A percentile compares a stretch with the other conserved stretches of the same genome.
Conservation (phyloP, 805 yeast genomes). For the Hanseniaspora meyeri region DNA sequence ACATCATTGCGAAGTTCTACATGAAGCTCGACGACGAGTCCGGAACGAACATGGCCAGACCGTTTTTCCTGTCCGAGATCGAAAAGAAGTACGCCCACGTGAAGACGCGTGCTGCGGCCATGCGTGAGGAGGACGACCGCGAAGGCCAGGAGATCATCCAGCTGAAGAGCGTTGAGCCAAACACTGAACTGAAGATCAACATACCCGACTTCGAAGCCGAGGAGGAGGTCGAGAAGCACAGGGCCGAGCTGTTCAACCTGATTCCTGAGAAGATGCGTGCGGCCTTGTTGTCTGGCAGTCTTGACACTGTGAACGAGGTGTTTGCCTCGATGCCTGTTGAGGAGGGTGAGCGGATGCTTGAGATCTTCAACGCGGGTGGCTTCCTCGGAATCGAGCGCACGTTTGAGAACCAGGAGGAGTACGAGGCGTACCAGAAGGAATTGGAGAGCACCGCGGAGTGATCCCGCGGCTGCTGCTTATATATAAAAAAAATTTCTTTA, state of each 20-base stretch:
- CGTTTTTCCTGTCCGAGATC: conserved; percentile 63
- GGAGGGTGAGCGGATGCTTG: conserved; percentile 70
- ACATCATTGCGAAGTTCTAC: conserved; percentile 56
- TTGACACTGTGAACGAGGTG: conserved; percentile 73
- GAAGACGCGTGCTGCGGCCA: conserved; percentile 55
- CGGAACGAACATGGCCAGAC: conserved; percentile 44
- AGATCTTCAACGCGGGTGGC: conserved; percentile 63
- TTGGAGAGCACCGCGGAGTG: background rate
- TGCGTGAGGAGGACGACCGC: conserved; percentile 33
- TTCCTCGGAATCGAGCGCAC: conserved; percentile 72
- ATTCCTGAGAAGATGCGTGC: conserved; percentile 52
- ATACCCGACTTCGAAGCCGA: conserved; percentile 49
- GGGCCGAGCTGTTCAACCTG: conserved; percentile 43
- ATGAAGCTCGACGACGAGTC: conserved; percentile 37
- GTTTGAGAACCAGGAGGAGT: conserved; percentile 61
- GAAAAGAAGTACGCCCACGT: conserved; percentile 66
- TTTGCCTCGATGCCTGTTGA: conserved; percentile 60
- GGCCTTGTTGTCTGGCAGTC: conserved; percentile 58
- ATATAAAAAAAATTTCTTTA: conserved; percentile 46
- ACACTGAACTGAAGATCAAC: conserved; percentile 56
- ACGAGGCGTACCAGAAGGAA: conserved; percentile 34
- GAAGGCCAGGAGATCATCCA: conserved; percentile 70
- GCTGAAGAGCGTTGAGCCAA: conserved; percentile 75
- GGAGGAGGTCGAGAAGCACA: conserved; percentile 32
- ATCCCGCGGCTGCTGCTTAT: conserved; percentile 12